Base-by-base conservation (phyloP, 305 asterid genomes). In the Fraxinus paxiana region DNA sequence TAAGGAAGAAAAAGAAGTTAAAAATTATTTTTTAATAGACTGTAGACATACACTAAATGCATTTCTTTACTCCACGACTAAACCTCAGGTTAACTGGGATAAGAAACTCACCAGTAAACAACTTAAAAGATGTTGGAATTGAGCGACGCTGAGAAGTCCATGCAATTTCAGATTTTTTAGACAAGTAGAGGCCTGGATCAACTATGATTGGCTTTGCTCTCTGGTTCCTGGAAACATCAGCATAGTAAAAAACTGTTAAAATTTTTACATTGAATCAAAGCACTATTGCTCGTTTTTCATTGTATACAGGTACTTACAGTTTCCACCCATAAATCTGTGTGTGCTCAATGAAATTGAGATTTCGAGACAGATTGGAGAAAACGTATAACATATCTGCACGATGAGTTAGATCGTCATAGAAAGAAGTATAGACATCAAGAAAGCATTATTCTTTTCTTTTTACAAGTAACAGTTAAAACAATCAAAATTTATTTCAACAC, bases 101-200 rank as follows among this genome's bases (percentile, higher is more conserved):
- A 28, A 67, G 38, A 81, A 74, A 84, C 89, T 74, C 87, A 92
- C 99, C 99, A 18, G 99, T 95, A 79, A 93, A 94, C 85, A 95
- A 77, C 82, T 92, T 90, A 87, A 93, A 95, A 37, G 97, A 88
- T 17, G 99, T 91, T 12, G 99, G 97, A 5, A 92, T 86, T 56
- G 99, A 92, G 74, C 98, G 93, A 2, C 94, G 95, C 79, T 95
- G 99, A 83, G 97, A 89, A 51, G 99, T 95, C 87, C 84, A 82
- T 48, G 98, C 85, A 83, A 95, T 82, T 38, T 93, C 97, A 18
- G 98, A 90, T 88, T 95, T 95, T 87, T 90, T 95, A 2, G 97
- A 89, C 84, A 93, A 88, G 88, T 95, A 95, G 8, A 95, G 96
- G 80, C 97, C 98, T 7, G 98, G 99, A 86, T 95, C 99, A 69